Percentiles rank a stretch among this genome's conserved stretches.
Evolutionary conservation across 1,139 yeast genomes (phyloP).

Genomic region (Saccharomyces hybrid): DNA sequence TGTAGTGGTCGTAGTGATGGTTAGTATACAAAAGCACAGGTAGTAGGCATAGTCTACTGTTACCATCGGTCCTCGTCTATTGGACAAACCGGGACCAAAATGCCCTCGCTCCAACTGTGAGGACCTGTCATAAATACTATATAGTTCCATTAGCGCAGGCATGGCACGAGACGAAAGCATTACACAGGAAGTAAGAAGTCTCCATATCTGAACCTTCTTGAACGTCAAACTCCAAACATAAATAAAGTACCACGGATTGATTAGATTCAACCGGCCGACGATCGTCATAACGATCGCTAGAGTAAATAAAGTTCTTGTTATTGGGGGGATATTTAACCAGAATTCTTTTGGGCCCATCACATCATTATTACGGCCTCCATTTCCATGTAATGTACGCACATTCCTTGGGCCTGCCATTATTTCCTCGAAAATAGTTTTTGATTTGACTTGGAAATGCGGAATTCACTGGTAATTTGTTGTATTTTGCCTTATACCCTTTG

Average conservation of each 20-base stretch:
- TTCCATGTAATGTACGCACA: neutral
- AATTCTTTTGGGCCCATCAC: conserved; percentile 1
- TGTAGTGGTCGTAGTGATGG: conserved; percentile 12
- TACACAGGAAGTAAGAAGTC: conserved; percentile 22
- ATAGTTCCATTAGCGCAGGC: conserved; percentile 24
- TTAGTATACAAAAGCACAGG: conserved; percentile 17
- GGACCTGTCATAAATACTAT: conserved; percentile 25
- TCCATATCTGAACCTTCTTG: conserved; percentile 22
- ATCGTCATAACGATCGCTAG: conserved; percentile 5
- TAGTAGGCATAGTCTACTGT: conserved; percentile 24
- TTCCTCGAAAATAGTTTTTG: neutral
- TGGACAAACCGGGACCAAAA: conserved; percentile 6
- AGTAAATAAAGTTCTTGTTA: conserved; percentile 14
- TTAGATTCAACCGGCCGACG: conserved; percentile 2
- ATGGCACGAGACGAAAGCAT: conserved; percentile 20
- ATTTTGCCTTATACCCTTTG: neutral
- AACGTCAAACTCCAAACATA: conserved; percentile 15
- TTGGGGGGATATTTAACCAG: conserved; percentile 17
- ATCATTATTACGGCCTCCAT: conserved; percentile 1
- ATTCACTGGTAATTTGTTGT: neutral
- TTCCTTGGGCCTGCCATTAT: conserved; percentile 1
- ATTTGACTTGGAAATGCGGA: neutral
- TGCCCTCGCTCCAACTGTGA: conserved; percentile 21
- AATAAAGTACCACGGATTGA: conserved; percentile 6
- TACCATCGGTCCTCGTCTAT: conserved; percentile 10